A percentile compares a stretch with the other conserved stretches of the same genome.
These are phyloP conservation scores for Metschnikowia similis DNA, from an alignment of 805 yeast species.

Conservation along the genomic window DNA sequence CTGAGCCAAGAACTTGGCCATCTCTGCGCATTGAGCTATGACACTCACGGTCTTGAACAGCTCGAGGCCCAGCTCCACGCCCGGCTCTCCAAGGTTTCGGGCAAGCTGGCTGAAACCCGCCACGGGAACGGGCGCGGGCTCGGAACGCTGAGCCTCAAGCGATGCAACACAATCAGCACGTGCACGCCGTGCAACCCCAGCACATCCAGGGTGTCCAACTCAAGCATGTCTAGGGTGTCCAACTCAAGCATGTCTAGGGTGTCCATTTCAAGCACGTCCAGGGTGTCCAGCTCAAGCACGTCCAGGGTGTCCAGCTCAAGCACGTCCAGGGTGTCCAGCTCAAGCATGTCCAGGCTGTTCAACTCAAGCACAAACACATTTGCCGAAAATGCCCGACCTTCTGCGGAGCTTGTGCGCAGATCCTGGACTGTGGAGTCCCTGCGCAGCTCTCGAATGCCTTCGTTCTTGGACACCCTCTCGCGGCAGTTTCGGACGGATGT, in stretches of 20 bases:
- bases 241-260: no score
- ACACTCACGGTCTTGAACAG: slow-evolving; percentile 18
- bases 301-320: not conserved
- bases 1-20: slow-evolving; percentile 53
- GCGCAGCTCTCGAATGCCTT: not conserved
- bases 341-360: not conserved
- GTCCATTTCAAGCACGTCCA: no score
- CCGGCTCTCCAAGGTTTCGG: not conserved
- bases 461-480: slow-evolving; percentile 4
- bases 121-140: not conserved
- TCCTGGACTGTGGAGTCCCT: not conserved
- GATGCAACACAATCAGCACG: no score
- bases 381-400: not conserved
- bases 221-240: not conserved
- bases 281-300: no score
- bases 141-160: not conserved
- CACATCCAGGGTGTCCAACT: no score
- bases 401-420: not conserved
- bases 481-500: slow-evolving; percentile 1
- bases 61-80: not conserved
- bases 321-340: no score
- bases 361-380: not conserved
- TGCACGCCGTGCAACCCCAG: no score
- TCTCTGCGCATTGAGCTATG: slow-evolving; percentile 43
- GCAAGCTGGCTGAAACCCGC: not conserved